Evolutionary conservation across 352 stramenopile species (phyloP).

Genomic region (Phytopythium delawarense): DNA sequence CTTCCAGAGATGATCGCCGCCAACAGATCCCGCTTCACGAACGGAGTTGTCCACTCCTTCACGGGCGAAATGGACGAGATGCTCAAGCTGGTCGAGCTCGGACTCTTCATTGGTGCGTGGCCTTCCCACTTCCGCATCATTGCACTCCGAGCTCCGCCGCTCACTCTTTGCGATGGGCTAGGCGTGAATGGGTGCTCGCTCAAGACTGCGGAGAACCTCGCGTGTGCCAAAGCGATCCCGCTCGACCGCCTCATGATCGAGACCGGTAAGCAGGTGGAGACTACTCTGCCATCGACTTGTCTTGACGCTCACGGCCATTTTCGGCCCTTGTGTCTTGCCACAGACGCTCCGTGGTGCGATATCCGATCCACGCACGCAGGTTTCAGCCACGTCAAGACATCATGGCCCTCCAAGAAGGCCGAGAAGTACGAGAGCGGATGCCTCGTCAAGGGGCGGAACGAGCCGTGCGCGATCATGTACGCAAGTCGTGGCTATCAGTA

Average conservation of each 20-base stretch:
- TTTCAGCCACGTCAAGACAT: conserved; percentile 84
- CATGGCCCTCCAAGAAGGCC: conserved; percentile 88
- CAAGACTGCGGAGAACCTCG: conserved; percentile 93
- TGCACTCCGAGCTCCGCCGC: not conserved
- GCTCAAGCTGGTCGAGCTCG: conserved; percentile 88
- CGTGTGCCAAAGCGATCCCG: conserved; percentile 90
- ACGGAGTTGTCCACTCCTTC: conserved; percentile 97
- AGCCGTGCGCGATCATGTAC: conserved; percentile 94
- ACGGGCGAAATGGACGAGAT: conserved; percentile 92
- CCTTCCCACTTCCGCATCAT: not conserved
- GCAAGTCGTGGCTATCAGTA: conserved; percentile 21
- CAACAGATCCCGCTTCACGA: conserved; percentile 61
- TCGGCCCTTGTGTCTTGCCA: not conserved
- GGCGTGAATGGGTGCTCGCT: conserved; percentile 96
- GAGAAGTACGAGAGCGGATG: conserved; percentile 89
- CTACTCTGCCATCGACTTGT: not conserved
- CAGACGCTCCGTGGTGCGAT: conserved; percentile 96
- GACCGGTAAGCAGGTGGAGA: conserved; percentile 51
- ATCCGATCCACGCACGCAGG: conserved; percentile 93
- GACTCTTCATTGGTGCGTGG: conserved; percentile 90
- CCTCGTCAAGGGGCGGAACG: conserved; percentile 94
- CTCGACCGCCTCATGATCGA: conserved; percentile 92
- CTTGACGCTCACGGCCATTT: not conserved
- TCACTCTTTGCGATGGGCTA: conserved; percentile 8
- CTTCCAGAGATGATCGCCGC: conserved; percentile 58